Evolutionary conservation across 306 rosid genomes (phyloP).

Genomic region (Datisca glomerata): DNA sequence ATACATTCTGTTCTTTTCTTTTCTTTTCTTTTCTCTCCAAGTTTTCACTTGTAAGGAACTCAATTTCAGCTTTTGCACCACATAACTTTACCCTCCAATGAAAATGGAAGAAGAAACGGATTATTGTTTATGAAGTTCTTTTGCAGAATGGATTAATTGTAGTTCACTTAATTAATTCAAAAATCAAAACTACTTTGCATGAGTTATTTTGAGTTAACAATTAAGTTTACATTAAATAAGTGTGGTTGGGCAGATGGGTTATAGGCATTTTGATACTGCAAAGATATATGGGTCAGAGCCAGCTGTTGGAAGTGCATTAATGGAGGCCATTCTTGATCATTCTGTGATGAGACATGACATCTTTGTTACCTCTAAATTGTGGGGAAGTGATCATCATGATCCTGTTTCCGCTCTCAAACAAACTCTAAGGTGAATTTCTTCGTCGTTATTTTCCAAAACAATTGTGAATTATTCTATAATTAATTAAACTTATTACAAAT

Average conservation of each 20-base stretch:
- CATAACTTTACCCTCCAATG: too few species aligned
- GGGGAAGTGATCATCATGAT: slow-evolving; percentile 92
- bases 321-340: slow-evolving; percentile 31
- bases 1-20: background rate
- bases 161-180: background rate
- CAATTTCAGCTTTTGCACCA: too few species aligned
- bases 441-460: too few species aligned
- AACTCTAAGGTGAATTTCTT: slow-evolving; percentile 64
- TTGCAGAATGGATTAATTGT: too few species aligned
- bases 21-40: background rate
- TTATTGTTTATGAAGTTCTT: too few species aligned
- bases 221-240: too few species aligned
- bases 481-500: too few species aligned
- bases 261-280: slow-evolving; percentile 86
- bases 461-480: too few species aligned
- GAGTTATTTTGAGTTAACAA: slow-evolving; percentile 3
- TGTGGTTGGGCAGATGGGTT: slow-evolving; percentile 95
- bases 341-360: slow-evolving; percentile 43
- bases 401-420: slow-evolving; percentile 68
- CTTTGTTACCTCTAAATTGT: slow-evolving; percentile 74
- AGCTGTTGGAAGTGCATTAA: slow-evolving; percentile 58
- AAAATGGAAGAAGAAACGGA: too few species aligned
- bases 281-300: slow-evolving; percentile 76
- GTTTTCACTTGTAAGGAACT: background rate
- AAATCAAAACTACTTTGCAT: background rate